Conservation (phyloP, 805 yeast species). For the Ogataea thermomethanolica region DNA sequence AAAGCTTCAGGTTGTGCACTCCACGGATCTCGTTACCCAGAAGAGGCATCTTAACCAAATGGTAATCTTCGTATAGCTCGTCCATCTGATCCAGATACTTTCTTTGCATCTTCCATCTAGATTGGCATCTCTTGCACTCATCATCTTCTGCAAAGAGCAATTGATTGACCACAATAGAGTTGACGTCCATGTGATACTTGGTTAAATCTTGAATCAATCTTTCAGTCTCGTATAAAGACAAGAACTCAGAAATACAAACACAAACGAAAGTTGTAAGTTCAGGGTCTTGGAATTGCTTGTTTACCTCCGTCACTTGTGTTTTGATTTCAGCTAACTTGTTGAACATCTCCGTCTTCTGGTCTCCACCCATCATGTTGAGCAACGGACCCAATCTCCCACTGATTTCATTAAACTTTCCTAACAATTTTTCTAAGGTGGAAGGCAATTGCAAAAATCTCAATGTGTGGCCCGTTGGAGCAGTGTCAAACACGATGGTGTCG, state of each 20-base stretch:
- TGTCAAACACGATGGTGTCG: constrained; percentile 91
- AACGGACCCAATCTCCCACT: constrained; percentile 88
- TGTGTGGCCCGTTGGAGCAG: constrained; percentile 99
- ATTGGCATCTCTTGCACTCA: constrained; percentile 83
- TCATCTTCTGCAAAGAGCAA: constrained; percentile 80
- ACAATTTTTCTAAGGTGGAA: constrained; percentile 80
- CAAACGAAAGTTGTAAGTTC: constrained; percentile 94
- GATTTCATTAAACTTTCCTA: constrained; percentile 82
- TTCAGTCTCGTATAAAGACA: constrained; percentile 95
- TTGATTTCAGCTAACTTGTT: constrained; percentile 78
- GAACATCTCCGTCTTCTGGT: constrained; percentile 65
- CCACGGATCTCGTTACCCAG: constrained; percentile 96
- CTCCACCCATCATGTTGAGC: constrained; percentile 73
- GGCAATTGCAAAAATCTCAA: constrained; percentile 93
- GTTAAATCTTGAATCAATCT: constrained; percentile 95
- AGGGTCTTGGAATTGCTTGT: constrained; percentile 92
- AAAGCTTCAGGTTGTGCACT: constrained; percentile 73
- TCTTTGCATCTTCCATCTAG: constrained; percentile 94
- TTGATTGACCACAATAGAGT: constrained; percentile 94
- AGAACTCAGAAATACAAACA: constrained; percentile 95
- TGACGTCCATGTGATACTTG: constrained; percentile 93
- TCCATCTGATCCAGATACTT: constrained; percentile 93
- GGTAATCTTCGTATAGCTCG: constrained; percentile 96
- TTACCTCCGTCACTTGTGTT: constrained; percentile 78
- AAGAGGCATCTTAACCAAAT: constrained; percentile 91